phyloP scores from a whole-genome alignment of 108 stramenopile genomes.

The Stephanodiscus minutulus region DNA sequence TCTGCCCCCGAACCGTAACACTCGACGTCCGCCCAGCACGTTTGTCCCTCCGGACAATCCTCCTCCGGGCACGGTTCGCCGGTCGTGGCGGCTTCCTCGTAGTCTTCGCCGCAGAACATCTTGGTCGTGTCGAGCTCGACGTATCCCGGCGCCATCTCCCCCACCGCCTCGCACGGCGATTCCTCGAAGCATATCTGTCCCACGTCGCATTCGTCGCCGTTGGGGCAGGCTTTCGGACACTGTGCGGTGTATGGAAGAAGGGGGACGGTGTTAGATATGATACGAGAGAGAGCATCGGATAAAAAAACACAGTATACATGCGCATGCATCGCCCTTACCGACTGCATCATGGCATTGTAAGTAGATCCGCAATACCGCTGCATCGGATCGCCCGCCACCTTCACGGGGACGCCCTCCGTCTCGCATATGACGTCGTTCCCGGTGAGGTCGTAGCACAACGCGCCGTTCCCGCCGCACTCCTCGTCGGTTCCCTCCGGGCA shows the following conservation, averaged over 20 bases:
- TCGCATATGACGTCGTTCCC: conserved; percentile 41
- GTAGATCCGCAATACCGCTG: conserved; percentile 19
- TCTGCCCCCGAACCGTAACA: conserved; percentile 15
- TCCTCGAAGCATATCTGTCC: conserved; percentile 38
- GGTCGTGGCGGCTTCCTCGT: conserved; percentile 16
- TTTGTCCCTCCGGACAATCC: conserved; percentile 26
- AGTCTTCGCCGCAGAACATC: conserved; percentile 41
- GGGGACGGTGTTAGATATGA: background rate
- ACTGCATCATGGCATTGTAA: conserved; percentile 9
- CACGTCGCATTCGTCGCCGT: conserved; percentile 24
- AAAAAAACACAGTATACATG: background rate
- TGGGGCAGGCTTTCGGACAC: conserved; percentile 22
- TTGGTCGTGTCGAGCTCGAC: conserved; percentile 24
- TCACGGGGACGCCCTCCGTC: conserved; percentile 32
- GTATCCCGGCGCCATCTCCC: conserved; percentile 1
- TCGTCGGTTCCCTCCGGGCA: conserved; percentile 48
- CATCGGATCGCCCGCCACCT: conserved; percentile 37
- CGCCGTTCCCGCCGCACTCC: conserved; percentile 25
- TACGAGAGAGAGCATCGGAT: too few species aligned
- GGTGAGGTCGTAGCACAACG: conserved; percentile 36
- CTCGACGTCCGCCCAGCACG: conserved; percentile 37
- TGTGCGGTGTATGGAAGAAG: background rate
- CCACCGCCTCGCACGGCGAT: conserved; percentile 22
- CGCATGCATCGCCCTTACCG: background rate
- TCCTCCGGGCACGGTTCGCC: conserved; percentile 26